Conservation (phyloP, 495 filamentous ascomycete species). For the Neurospora sp. region DNA sequence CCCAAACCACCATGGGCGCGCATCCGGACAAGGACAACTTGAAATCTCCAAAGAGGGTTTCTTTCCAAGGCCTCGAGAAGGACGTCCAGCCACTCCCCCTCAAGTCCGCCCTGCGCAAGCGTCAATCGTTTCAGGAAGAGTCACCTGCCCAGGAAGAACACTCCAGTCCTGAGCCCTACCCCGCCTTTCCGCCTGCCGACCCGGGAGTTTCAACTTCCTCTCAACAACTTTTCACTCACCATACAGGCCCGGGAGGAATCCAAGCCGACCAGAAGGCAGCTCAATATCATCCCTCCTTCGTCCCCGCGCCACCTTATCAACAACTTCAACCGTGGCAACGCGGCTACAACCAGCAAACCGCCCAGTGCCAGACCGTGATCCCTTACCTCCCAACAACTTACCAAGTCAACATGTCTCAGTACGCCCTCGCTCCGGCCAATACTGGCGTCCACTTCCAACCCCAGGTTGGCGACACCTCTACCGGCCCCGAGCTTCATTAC, state of each 20-base stretch:
- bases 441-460: slow-evolving; percentile 34
- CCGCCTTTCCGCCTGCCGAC: background rate
- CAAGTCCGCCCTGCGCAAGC: background rate
- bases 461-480: slow-evolving; percentile 34
- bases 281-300: background rate
- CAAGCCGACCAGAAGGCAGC: background rate
- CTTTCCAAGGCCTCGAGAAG: background rate
- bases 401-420: background rate
- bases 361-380: slow-evolving; percentile 3
- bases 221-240: background rate
- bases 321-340: background rate
- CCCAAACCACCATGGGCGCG: background rate
- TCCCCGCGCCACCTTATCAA: background rate
- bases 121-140: background rate
- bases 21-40: background rate
- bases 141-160: background rate
- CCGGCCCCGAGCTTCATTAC: slow-evolving; percentile 32
- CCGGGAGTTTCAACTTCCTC: background rate
- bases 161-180: background rate
- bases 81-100: background rate
- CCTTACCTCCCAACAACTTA: background rate
- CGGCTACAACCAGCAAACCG: background rate
- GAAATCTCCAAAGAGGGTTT: background rate
- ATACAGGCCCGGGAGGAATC: background rate
- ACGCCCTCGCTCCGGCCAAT: slow-evolving; percentile 1